These are phyloP conservation scores for Gyrodon lividus DNA, from an alignment of 768 basidiomycete species.

Conservation along the genomic window DNA sequence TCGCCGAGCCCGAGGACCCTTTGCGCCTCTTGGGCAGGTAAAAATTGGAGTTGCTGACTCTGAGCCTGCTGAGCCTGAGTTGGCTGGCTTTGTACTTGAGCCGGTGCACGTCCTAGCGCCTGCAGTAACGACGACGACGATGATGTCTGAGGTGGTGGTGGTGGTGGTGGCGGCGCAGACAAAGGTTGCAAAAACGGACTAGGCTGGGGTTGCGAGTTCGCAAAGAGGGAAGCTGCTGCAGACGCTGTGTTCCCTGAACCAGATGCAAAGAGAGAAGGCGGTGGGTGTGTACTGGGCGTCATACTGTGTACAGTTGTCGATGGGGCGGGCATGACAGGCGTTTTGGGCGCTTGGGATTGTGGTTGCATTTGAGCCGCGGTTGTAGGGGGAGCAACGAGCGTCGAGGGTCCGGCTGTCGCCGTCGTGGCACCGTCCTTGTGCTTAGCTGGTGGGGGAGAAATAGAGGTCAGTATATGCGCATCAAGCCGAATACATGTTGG, in stretches of 20 bases:
- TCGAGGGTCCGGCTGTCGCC: constrained; percentile 15
- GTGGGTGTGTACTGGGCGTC: constrained; percentile 33
- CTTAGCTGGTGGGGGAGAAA: constrained; percentile 16
- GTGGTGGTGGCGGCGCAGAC: constrained; percentile 15
- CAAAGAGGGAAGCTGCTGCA: constrained; percentile 16
- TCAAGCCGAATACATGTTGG: no score
- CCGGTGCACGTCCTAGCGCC: constrained; percentile 20
- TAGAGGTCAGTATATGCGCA: constrained; percentile 5
- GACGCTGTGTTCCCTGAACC: constrained; percentile 13
- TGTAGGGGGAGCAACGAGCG: constrained; percentile 4
- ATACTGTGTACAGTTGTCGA: constrained; percentile 24
- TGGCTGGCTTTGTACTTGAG: constrained; percentile 9
- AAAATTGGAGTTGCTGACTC: constrained; percentile 38
- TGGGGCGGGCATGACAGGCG: constrained; percentile 13
- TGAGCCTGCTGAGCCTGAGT: constrained; percentile 6
- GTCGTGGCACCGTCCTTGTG: constrained; percentile 18
- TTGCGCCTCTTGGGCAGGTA: constrained; percentile 57
- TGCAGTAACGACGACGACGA: constrained; percentile 26
- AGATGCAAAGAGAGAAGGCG: constrained; percentile 27
- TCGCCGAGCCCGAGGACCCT: constrained; percentile 41
- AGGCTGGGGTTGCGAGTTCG: constrained; percentile 25
- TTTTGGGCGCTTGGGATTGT: constrained; percentile 12
- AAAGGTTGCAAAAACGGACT: constrained; percentile 30
- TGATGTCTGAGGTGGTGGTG: constrained; percentile 12
- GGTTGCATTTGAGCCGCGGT: constrained; percentile 4